Evolutionary conservation across 345 rosid genomes (phyloP), one percentile per base, ranked within the genome.

Genomic region (Pelargonium nanum): DNA sequence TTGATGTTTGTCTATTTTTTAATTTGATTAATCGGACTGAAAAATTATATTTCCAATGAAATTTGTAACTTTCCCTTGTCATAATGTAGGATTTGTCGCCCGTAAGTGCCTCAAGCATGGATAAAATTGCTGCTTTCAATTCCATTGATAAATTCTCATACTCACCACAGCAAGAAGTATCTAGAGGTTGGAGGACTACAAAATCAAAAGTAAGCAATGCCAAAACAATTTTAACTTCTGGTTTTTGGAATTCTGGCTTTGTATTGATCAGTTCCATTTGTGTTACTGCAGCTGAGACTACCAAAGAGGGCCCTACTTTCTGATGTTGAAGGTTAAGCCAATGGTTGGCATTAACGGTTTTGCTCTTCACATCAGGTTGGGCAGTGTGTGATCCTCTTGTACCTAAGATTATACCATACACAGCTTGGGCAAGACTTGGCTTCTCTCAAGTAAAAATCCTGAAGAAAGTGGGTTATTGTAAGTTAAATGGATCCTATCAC

Each of bases 181-280:
- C 75, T 22, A 85, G 83, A 34, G 97, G 95, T 53, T 89, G 97
- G 96, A 87, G 99, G 62, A 78, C 83, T 30, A 89, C 97, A 24
- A 83, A 76, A 78, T 68, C 96, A 53, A 85, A 93, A 89, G 91
- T 87, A 16, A 64, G 66, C 56, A 54, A 59, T 51, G 24, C 62
- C 20, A 24, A 5, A 24, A 54, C 24, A 55, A 24, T 19, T 24
- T 5, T 58, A 40, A 28, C 58, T 57, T 54, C 51, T 7, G 58
- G 57, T 0, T 10, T 2, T 17, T 6, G 19, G 25, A n/a, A 5
- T 59, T 69, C 50, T 32, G 8, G 60, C 26, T 20, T 50, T 17
- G 23, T 9, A 58, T 58, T 56, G 7, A 55, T 51, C 48, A 24
- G 30, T 22, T 5, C 19, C 24, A 23, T 62, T 44, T 60, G 21